Percentiles rank a stretch among this genome's conserved stretches.
Conservation (phyloP, 2,329 filamentous ascomycete species). For the Rasamsonia emersonii region DNA sequence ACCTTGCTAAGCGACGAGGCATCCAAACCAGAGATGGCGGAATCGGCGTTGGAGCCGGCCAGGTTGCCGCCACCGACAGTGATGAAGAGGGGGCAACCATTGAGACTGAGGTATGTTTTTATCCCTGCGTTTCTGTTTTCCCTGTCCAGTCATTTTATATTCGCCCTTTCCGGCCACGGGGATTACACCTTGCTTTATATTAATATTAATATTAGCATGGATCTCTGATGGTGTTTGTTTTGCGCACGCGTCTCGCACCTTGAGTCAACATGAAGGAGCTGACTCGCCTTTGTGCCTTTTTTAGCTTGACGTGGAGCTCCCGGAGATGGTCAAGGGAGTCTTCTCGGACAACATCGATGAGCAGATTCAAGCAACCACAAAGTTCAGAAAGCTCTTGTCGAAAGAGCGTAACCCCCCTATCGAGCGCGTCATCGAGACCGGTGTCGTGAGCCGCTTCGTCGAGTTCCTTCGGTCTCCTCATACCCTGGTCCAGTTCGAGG, state of each 20-base stretch:
- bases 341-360: slow-evolving; percentile 98
- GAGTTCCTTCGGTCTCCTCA: slow-evolving; percentile 97
- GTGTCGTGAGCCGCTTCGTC: slow-evolving; percentile 93
- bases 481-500: slow-evolving; percentile 97
- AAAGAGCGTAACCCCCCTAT: slow-evolving; percentile 99
- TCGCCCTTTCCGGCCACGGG: slow-evolving; percentile 3
- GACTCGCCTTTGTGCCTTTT: slow-evolving; percentile 17
- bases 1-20: slow-evolving; percentile 94
- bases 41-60: slow-evolving; percentile 48
- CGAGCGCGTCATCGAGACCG: slow-evolving; percentile 98
- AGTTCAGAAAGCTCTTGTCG: slow-evolving; percentile 94
- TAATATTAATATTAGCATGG: too few relatives aligned
- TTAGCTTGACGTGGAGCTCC: slow-evolving; percentile 94
- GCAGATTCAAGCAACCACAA: slow-evolving; percentile 95
- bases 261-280: slow-evolving; percentile 9
- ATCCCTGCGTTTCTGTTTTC: slow-evolving; percentile 4
- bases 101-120: slow-evolving; percentile 77
- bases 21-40: slow-evolving; percentile 68
- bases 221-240: too few relatives aligned
- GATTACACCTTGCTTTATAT: background rate
- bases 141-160: too few relatives aligned
- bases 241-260: too few relatives aligned
- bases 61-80: slow-evolving; percentile 86
- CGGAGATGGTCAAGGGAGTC: slow-evolving; percentile 94
- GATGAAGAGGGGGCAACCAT: slow-evolving; percentile 98